Percentiles rank a stretch among this genome's conserved stretches.
Conservation (phyloP, 2,329 filamentous ascomycete genomes). For the Chlorencoelia australis region DNA sequence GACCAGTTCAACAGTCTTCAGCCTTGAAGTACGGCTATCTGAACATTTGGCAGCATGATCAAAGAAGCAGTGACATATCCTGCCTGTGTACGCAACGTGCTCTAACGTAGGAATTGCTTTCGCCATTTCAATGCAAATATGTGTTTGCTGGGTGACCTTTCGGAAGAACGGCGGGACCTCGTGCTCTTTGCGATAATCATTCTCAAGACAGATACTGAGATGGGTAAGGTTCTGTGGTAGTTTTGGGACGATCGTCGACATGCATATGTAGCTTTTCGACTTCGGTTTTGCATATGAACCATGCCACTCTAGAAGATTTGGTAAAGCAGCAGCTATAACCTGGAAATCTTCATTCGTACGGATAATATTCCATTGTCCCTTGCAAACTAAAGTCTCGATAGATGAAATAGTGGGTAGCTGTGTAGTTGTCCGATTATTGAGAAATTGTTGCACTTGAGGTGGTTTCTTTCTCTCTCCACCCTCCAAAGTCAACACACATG, state of each 20-base stretch:
- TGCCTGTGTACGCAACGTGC: constrained; percentile 61
- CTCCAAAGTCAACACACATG: constrained; percentile 60
- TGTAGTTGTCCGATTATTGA: constrained; percentile 1
- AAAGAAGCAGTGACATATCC: constrained; percentile 62
- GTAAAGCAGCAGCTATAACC: constrained; percentile 50
- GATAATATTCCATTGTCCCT: constrained; percentile 71
- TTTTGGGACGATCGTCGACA: constrained; percentile 51
- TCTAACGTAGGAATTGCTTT: constrained; percentile 51
- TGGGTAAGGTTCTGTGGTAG: constrained; percentile 49
- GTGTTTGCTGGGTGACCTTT: constrained; percentile 46
- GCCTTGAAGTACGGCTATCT: constrained; percentile 35
- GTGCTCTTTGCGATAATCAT: constrained; percentile 57
- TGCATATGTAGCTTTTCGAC: constrained; percentile 61
- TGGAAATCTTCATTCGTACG: constrained; percentile 52
- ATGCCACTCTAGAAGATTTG: constrained; percentile 48
- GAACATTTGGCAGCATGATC: constrained; percentile 42
- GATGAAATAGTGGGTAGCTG: constrained; percentile 30
- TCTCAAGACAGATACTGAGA: constrained; percentile 60
- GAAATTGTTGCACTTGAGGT: constrained; percentile 52
- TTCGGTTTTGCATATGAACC: constrained; percentile 57
- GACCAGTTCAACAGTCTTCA: constrained; percentile 60
- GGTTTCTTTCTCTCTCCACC: constrained; percentile 70
- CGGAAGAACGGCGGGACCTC: constrained; percentile 49
- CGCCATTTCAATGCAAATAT: constrained; percentile 57
- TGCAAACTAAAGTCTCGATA: constrained; percentile 59